Percentiles rank a stretch among this genome's conserved stretches.
Conservation (phyloP, 2,329 filamentous ascomycete genomes). For the Fusarium luffae region DNA sequence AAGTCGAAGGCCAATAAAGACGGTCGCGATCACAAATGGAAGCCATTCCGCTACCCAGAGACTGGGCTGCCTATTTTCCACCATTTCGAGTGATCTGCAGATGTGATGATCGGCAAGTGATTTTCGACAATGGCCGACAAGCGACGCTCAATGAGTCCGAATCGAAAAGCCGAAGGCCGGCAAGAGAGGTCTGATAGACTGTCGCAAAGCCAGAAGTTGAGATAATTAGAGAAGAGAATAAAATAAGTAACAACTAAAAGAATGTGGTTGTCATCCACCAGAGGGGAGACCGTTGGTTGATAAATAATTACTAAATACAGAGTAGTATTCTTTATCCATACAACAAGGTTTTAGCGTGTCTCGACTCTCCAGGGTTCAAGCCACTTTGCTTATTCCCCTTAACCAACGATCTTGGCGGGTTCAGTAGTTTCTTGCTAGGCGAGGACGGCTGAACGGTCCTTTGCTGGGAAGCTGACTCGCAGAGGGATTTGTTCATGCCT, state of each 20-base stretch:
- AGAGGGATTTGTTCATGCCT: not conserved
- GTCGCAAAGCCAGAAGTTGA: no score
- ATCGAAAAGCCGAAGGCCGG: not conserved
- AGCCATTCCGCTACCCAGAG: not conserved
- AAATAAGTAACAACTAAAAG: not conserved
- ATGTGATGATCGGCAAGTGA: no score
- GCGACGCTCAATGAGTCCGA: no score
- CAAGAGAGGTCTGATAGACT: not conserved
- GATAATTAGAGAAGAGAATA: not conserved
- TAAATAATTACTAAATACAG: not conserved
- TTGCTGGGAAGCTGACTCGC: not conserved
- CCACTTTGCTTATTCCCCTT: not conserved
- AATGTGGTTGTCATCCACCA: not conserved
- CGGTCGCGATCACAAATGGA: not conserved
- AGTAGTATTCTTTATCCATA: not conserved
- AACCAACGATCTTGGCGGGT: not conserved
- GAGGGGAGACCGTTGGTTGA: not conserved
- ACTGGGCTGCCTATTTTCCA: not conserved
- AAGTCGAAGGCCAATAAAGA: not conserved
- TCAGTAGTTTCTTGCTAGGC: not conserved
- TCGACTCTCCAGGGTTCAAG: not conserved
- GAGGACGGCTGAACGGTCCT: not conserved
- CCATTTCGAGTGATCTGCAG: not conserved
- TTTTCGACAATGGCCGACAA: no score
- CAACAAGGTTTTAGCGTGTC: not conserved